Evolutionary conservation across 2,329 filamentous ascomycete genomes (phyloP), one percentile per base, ranked within the genome.

Genomic region (Aspergillus spinulosporus): DNA sequence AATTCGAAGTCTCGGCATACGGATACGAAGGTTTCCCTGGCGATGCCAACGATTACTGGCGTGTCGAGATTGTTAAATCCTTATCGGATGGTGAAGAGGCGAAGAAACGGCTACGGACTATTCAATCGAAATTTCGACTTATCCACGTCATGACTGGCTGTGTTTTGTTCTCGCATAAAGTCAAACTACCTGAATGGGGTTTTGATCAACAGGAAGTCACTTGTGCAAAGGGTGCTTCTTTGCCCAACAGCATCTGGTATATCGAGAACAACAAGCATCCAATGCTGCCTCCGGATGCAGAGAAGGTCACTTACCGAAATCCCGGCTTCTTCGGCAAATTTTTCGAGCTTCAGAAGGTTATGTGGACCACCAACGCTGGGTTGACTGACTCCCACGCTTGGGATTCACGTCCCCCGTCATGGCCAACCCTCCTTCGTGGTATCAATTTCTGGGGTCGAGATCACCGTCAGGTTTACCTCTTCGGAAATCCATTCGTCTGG

Each of bases 361-460:
- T 99, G 94, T 99, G 94, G 94, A 92, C 84, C 67, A 99, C 94
- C 37, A 99, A 99, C 71, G 94, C 94, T 32, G 94, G 94, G 43
- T 85, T 99, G 48, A 90, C 94, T 28, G 94, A 99, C 69, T 96
- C 92, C 14, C 94, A 99, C 71, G 91, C 92, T 50, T 99, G 95
- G 94, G 94, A 99, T 73, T 97, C 94, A 46, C 89, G 94, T 45
- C 94, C 94, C 32, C 85, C 86, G 34, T 93, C 92, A 5, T 99
- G 94, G 94, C 94, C 94, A 21, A 84, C 95, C 56, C 85, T 99
- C 51, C 85, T 85, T 64, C 90, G 94, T 60, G 94, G 94, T 68
- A 99, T 99, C 82, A 99, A 99, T 80, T 99, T 99, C 82, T 99
- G 94, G 94, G 92, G 93, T 64, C 92, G 89, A 68, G 84, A 97